Conservation (phyloP, 1,139 yeast genomes). For the Entelexis sorbosivorans region DNA sequence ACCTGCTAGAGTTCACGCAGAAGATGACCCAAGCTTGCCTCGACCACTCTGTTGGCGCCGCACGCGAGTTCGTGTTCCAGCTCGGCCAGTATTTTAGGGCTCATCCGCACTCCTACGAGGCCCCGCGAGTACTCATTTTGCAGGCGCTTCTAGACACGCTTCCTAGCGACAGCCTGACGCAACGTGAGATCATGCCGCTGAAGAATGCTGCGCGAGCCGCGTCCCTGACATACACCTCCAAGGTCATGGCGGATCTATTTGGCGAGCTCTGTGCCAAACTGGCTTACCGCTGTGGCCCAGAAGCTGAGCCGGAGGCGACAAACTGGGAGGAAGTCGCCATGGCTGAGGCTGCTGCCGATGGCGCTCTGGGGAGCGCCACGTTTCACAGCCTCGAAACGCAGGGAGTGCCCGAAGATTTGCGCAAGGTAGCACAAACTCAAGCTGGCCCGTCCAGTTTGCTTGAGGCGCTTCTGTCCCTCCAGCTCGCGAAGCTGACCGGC, state of each 20-base stretch:
- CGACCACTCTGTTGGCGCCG: conserved; percentile 11
- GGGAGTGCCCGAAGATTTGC: neutral
- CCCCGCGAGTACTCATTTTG: conserved; percentile 19
- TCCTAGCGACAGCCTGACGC: conserved; percentile 7
- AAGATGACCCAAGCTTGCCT: conserved; percentile 37
- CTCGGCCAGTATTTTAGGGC: conserved; percentile 27
- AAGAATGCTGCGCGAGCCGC: conserved; percentile 16
- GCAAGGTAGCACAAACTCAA: neutral
- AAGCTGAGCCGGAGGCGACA: neutral
- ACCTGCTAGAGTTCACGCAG: conserved; percentile 40
- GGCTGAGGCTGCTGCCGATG: neutral
- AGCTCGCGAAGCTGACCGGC: neutral
- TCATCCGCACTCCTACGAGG: conserved; percentile 40
- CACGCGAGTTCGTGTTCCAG: conserved; percentile 10
- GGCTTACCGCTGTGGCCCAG: neutral
- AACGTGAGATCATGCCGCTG: conserved; percentile 12
- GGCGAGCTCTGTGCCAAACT: neutral
- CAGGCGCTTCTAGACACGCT: conserved; percentile 10
- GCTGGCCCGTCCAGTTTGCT: neutral
- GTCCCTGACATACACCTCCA: conserved; percentile 18
- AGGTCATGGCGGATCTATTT: conserved; percentile 20
- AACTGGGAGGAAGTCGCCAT: neutral
- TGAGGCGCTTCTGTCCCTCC: conserved; percentile 1
- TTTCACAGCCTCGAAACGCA: neutral
- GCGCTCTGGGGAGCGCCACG: neutral